Evolutionary conservation across 1,139 yeast species (phyloP), one percentile per base, ranked within the genome.

Genomic region (Yamadazyma trypodendri): DNA sequence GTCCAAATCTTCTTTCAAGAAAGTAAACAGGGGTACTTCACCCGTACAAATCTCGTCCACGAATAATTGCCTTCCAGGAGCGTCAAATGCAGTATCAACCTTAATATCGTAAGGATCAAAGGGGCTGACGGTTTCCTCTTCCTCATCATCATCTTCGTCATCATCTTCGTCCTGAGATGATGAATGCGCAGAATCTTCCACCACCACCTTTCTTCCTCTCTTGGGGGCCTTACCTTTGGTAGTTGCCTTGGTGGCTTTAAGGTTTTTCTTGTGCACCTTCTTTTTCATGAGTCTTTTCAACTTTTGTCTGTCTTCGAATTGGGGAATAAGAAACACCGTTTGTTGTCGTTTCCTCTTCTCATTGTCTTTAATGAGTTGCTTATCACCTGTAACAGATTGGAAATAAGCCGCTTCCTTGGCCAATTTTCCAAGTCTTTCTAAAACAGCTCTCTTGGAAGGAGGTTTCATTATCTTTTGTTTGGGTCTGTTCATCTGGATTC

Each of bases 51-150:
- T 46, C 4, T 56, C 59, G 7, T 55, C 46, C 12, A 49, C 54
- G 42, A 61, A 72, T 31, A 75, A 55, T 46, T 67, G 60, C 20
- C 75, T 52, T 8, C 55, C 61, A 34, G 55, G 42, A 15, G 65
- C 49, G 6, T 65, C 62, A 9, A 70, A 57, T 14, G 46, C 41
- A 1, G 70, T 53, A 44, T 71, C 76, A 1, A 60, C 54, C 13
- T 48, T 51, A 20, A 70, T 64, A 40, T 65, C 66, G 7, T 58
- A 51, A 2, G 76, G 76, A 45, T 67, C 73, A 45, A 50, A 70
- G 2, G 72, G 65, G 50, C 63, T 58, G 4, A 56, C 46, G 25
- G 45, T 44, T 22, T 53, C 59, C 33, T 49, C 57, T 23, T 54
- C 60, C 7, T 46, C 52, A 24, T 42, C 46, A 14, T 40, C 44